Evolutionary conservation across 2,329 filamentous ascomycete genomes (phyloP).

Genomic region (Calycina herbarum): DNA sequence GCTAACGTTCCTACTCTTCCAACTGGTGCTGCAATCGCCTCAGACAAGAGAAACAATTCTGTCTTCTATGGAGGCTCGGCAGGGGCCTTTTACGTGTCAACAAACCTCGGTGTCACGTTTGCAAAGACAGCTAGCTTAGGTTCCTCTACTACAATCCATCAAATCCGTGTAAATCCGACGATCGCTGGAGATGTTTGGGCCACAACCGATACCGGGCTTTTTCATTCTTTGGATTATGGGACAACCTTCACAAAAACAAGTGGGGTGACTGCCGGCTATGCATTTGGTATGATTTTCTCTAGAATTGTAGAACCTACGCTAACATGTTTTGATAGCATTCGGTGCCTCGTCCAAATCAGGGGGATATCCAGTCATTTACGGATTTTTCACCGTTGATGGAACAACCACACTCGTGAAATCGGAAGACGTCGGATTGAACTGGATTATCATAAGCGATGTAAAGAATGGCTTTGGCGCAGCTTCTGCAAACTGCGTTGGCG

Average conservation of each 20-base stretch:
- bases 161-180: conserved; percentile 56
- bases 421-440: conserved; percentile 33
- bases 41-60: conserved; percentile 53
- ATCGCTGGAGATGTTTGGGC: conserved; percentile 61
- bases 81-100: conserved; percentile 51
- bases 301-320: neutral
- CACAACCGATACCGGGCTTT: conserved; percentile 55
- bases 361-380: conserved; percentile 32
- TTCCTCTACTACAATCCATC: conserved; percentile 50
- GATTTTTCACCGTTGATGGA: conserved; percentile 34
- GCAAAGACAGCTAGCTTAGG: conserved; percentile 41
- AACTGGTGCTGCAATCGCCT: conserved; percentile 49
- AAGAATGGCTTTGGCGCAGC: conserved; percentile 34
- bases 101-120: conserved; percentile 49
- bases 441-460: conserved; percentile 35
- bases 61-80: conserved; percentile 53
- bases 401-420: conserved; percentile 32
- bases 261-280: conserved; percentile 15
- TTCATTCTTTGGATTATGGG: conserved; percentile 54
- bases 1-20: conserved; percentile 45
- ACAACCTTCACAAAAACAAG: conserved; percentile 45
- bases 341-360: conserved; percentile 27
- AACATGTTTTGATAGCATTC: conserved; percentile 22
- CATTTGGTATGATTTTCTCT: conserved; percentile 13
- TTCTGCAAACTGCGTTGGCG: conserved; percentile 32